phyloP scores from a whole-genome alignment of 768 basidiomycete genomes.

The Dioszegia aurantiaca region DNA sequence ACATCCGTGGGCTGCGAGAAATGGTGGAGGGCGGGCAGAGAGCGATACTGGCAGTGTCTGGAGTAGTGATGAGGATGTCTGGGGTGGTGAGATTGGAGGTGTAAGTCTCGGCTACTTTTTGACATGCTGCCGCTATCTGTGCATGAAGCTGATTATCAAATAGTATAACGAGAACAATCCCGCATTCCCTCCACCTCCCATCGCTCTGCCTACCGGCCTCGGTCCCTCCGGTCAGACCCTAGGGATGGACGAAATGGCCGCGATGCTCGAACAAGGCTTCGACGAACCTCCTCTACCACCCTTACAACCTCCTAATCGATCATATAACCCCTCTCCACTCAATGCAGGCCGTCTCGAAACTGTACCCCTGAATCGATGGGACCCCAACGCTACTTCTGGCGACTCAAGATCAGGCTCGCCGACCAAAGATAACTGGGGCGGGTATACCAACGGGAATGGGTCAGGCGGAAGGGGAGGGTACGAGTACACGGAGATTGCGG shows the following conservation, averaged over 20 bases:
- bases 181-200: constrained; percentile 78
- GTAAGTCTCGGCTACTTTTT: constrained; percentile 30
- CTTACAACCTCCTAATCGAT: constrained; percentile 8
- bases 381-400: not conserved
- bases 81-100: constrained; percentile 90
- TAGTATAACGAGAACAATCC: constrained; percentile 77
- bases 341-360: constrained; percentile 22
- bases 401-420: constrained; percentile 1
- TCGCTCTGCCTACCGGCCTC: constrained; percentile 59
- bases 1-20: constrained; percentile 22
- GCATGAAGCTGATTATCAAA: too few relatives aligned
- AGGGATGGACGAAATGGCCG: constrained; percentile 74
- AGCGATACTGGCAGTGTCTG: constrained; percentile 71
- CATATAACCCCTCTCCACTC: constrained; percentile 24
- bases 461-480: not conserved
- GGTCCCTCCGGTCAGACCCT: constrained; percentile 56
- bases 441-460: not conserved
- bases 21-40: constrained; percentile 30
- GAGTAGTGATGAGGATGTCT: constrained; percentile 84
- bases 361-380: constrained; percentile 16
- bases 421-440: constrained; percentile 16
- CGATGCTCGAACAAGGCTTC: constrained; percentile 88
- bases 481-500: constrained; percentile 14
- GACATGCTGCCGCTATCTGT: too few relatives aligned
- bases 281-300: constrained; percentile 58